phyloP scores from a whole-genome alignment of 331 rosid genomes.

The Quercus tomentella region DNA sequence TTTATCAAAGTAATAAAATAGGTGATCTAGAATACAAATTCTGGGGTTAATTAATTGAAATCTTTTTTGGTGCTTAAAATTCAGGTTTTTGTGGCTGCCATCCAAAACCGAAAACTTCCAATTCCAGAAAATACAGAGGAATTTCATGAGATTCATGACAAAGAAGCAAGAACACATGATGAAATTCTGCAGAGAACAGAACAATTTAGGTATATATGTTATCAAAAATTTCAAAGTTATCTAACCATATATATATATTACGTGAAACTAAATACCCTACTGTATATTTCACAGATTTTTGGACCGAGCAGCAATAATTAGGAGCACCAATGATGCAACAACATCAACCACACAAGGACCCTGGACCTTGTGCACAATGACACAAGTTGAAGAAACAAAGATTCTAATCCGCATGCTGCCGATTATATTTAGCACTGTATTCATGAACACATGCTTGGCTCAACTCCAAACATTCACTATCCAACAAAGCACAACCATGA shows the following conservation, averaged over 20 bases:
- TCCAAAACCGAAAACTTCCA: slow-evolving; percentile 51
- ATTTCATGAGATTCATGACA: slow-evolving; percentile 54
- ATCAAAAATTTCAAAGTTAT: background rate
- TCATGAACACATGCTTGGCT: slow-evolving; percentile 79
- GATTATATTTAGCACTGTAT: slow-evolving; percentile 70
- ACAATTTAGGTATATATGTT: slow-evolving; percentile 58
- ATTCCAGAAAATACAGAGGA: slow-evolving; percentile 48
- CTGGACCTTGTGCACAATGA: slow-evolving; percentile 74
- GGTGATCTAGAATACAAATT: too few relatives aligned
- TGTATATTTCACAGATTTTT: slow-evolving; percentile 40
- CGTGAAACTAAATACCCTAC: background rate
- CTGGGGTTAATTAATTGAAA: too few relatives aligned
- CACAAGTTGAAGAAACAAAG: slow-evolving; percentile 88
- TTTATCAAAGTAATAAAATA: too few relatives aligned
- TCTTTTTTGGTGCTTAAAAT: background rate
- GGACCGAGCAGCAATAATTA: slow-evolving; percentile 60
- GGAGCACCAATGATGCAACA: slow-evolving; percentile 11
- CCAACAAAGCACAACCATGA: slow-evolving; percentile 70
- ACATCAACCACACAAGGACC: slow-evolving; percentile 25
- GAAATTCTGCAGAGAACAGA: slow-evolving; percentile 65
- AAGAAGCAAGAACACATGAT: slow-evolving; percentile 23
- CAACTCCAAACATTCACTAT: slow-evolving; percentile 79
- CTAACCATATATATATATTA: slow-evolving; percentile 5
- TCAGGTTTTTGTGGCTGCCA: slow-evolving; percentile 62
- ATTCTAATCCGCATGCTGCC: slow-evolving; percentile 82